Evolutionary conservation across 1,284 basidiomycete species (phyloP), one percentile per base, ranked within the genome.

Genomic region (Papiliotrema nemorosa): DNA sequence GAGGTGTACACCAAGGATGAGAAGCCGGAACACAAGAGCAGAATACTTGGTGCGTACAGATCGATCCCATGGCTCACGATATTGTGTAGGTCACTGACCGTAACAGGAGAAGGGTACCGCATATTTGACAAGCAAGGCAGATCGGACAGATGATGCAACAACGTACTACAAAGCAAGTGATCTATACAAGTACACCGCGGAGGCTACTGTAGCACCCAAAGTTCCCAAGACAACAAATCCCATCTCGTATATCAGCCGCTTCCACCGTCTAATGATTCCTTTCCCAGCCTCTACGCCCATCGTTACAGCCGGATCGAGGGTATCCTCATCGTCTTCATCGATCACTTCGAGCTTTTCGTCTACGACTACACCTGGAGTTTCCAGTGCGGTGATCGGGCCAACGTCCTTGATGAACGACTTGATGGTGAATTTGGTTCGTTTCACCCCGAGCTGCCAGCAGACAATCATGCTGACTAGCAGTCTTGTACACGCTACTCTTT

Each of bases 361-460:
- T 14, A 31, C 29, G 14, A 14, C 29, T 31, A 14, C 14, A 7
- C 9, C 29, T 14, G 7, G 7, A 7, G 7, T 14, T 14, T 31
- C 9, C 29, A 31, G 14, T 14, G 14, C 29, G 9, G 29, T 31
- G 7, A n/a, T n/a, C n/a, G n/a, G n/a, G n/a, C n/a, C n/a, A n/a
- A 7, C 48, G 2, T 24, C 25, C n/a, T 14, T 39, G 20, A 24
- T 37, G 33, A 62, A 59, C 21, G 49, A 42, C 47, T 62, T 62
- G 51, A 56, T 53, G 16, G 58, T 59, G 40, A 62, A 62, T 37
- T 47, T 55, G 5, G 60, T 62, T 44, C 60, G 35, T 24, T 44
- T 49, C 3, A 50, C 45, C 4, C 60, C 60, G 3, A 62, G 47
- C 36, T 59, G 58, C 58, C 60, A 59, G 25, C 55, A 55, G 6